Evolutionary conservation across 257 asterid species (phyloP).

Genomic region (Solanum chilense): DNA sequence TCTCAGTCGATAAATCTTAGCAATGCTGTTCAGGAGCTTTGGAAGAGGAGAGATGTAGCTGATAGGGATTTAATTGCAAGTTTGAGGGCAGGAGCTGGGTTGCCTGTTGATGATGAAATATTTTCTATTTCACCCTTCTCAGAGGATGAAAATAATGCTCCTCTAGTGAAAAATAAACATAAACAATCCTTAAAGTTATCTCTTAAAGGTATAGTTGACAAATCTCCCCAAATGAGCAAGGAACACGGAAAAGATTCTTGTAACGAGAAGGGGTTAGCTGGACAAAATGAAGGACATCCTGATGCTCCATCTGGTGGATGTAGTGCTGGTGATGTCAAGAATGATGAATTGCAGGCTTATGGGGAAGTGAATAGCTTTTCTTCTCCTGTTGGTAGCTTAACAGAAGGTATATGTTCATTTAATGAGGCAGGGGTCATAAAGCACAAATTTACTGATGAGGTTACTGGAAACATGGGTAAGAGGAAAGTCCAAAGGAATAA

Average conservation of each 20-base stretch:
- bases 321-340: slow-evolving; percentile 20
- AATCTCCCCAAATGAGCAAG: slow-evolving; percentile 67
- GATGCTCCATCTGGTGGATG: slow-evolving; percentile 20
- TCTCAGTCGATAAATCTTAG: slow-evolving; percentile 65
- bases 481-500: slow-evolving; percentile 62
- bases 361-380: slow-evolving; percentile 32
- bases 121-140: slow-evolving; percentile 77
- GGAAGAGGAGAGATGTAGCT: slow-evolving; percentile 90
- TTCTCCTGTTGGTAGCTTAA: slow-evolving; percentile 55
- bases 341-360: slow-evolving; percentile 24
- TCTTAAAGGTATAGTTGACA: slow-evolving; percentile 59
- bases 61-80: slow-evolving; percentile 74
- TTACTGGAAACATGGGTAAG: slow-evolving; percentile 24
- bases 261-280: slow-evolving; percentile 46
- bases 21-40: slow-evolving; percentile 95
- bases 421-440: slow-evolving; percentile 35
- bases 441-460: slow-evolving; percentile 46
- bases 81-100: slow-evolving; percentile 89
- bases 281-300: slow-evolving; percentile 22
- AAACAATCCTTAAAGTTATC: slow-evolving; percentile 75
- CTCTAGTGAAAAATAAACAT: slow-evolving; percentile 38
- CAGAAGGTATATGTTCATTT: slow-evolving; percentile 29
- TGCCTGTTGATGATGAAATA: slow-evolving; percentile 85
- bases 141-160: slow-evolving; percentile 79
- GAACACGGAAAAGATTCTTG: slow-evolving; percentile 47